Conservation (phyloP, 2,329 filamentous ascomycete species). For the Epichloe uncinata region DNA sequence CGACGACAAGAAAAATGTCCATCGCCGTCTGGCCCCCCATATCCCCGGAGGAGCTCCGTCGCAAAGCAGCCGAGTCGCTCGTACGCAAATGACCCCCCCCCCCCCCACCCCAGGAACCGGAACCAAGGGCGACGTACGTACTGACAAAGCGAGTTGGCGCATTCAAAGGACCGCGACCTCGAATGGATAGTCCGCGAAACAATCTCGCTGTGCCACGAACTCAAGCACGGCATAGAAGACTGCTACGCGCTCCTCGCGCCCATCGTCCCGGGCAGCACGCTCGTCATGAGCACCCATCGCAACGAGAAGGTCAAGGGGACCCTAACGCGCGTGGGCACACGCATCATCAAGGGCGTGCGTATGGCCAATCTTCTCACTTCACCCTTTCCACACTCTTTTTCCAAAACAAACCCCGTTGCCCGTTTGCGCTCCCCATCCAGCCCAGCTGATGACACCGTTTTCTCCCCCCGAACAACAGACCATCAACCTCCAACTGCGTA, state of each 20-base stretch:
- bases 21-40: conserved; percentile 46
- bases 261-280: conserved; percentile 70
- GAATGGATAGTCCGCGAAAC: conserved; percentile 41
- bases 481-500: conserved; percentile 63
- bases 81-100: conserved; percentile 23
- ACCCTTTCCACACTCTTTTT: not conserved
- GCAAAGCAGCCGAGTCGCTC: conserved; percentile 35
- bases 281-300: conserved; percentile 75
- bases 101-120: not conserved
- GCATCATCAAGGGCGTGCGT: conserved; percentile 78
- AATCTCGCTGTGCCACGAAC: conserved; percentile 31
- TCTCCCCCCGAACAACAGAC: conserved; percentile 33
- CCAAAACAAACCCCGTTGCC: too few species aligned
- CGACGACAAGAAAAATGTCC: conserved; percentile 29
- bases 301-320: conserved; percentile 88
- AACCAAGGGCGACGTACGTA: not conserved
- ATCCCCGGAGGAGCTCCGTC: conserved; percentile 35
- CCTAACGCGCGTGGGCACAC: conserved; percentile 79
- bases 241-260: conserved; percentile 80
- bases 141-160: not conserved
- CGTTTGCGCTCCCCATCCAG: too few species aligned
- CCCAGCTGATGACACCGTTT: too few species aligned
- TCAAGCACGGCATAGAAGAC: conserved; percentile 63
- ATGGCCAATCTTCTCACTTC: not conserved
- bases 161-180: conserved; percentile 34